A percentile compares a stretch with the other conserved stretches of the same genome.
Conservation (phyloP, 129 eudicot species). For the Flaveria brownii region DNA sequence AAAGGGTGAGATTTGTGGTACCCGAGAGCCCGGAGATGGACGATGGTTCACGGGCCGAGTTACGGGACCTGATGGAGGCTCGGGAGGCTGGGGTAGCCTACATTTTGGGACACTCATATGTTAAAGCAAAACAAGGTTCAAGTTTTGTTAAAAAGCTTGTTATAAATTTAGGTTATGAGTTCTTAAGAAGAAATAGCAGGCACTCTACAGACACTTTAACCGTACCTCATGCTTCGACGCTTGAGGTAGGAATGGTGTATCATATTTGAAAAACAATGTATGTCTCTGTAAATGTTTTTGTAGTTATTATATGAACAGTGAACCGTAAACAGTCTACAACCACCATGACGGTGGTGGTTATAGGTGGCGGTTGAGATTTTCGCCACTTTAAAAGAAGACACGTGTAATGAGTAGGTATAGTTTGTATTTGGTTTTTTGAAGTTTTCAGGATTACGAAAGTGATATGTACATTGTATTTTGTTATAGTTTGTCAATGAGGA, state of each 20-base stretch:
- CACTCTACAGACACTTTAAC: slow-evolving; percentile 49
- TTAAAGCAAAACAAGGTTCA: slow-evolving; percentile 79
- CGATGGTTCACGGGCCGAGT: slow-evolving; percentile 47
- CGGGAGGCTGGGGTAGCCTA: slow-evolving; percentile 90
- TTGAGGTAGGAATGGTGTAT: slow-evolving; percentile 91
- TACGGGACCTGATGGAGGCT: slow-evolving; percentile 76
- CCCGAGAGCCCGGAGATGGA: slow-evolving; percentile 76
- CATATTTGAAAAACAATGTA: slow-evolving; percentile 54
- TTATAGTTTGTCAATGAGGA: background rate
- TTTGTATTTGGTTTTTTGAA: slow-evolving; percentile 21
- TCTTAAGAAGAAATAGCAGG: slow-evolving; percentile 74
- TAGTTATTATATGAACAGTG: slow-evolving; percentile 20
- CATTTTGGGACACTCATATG: slow-evolving; percentile 79
- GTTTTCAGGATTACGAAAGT: slow-evolving; percentile 5
- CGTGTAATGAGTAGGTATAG: slow-evolving; percentile 22
- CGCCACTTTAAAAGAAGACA: slow-evolving; percentile 13
- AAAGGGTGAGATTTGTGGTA: slow-evolving; percentile 75
- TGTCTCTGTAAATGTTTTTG: slow-evolving; percentile 24
- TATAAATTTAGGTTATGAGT: slow-evolving; percentile 71
- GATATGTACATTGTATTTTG: background rate
- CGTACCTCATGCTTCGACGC: slow-evolving; percentile 88
- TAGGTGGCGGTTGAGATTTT: too few relatives aligned
- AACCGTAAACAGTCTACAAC: background rate
- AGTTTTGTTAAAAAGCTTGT: slow-evolving; percentile 57
- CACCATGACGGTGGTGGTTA: slow-evolving; percentile 19